Evolutionary conservation across 78 protist genomes (phyloP).

Genomic region (Bigelowiella natans): DNA sequence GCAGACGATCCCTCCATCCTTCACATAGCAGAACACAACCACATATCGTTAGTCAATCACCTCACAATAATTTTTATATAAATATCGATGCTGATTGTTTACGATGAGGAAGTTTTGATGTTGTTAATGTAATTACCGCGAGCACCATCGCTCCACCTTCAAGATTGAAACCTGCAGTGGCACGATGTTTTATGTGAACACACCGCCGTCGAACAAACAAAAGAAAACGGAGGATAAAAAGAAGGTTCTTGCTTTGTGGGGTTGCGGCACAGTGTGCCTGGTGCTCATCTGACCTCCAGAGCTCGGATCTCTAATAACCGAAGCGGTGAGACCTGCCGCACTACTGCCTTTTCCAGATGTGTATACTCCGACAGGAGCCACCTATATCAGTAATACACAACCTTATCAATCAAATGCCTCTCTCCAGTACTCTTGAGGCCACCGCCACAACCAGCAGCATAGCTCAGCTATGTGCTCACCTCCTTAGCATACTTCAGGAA

Average conservation of each 20-base stretch:
- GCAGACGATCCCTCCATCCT: constrained; percentile 95
- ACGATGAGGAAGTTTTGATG: background rate
- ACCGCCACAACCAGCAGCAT: background rate
- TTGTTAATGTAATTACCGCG: no score
- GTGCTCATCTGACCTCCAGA: no score
- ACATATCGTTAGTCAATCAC: background rate
- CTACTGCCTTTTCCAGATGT: constrained; percentile 94
- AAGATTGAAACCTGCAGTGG: constrained; percentile 83
- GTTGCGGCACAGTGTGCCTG: no score
- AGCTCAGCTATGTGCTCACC: constrained; percentile 18
- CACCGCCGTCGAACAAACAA: background rate
- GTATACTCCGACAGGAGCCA: constrained; percentile 91
- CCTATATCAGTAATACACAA: background rate
- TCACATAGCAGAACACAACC: background rate
- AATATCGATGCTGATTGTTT: no score
- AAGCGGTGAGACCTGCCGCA: constrained; percentile 99
- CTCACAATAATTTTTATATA: no score
- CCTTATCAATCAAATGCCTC: no score
- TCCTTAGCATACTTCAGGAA: constrained; percentile 83
- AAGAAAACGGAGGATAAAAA: constrained; percentile 3
- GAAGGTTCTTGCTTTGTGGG: background rate
- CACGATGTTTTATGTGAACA: no score
- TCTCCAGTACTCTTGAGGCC: background rate
- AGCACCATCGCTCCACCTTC: constrained; percentile 99
- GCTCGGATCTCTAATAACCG: constrained; percentile 63